These are phyloP conservation scores for Dothistroma septosporum DNA, from an alignment of 2,329 filamentous ascomycete species.

Conservation along the genomic window DNA sequence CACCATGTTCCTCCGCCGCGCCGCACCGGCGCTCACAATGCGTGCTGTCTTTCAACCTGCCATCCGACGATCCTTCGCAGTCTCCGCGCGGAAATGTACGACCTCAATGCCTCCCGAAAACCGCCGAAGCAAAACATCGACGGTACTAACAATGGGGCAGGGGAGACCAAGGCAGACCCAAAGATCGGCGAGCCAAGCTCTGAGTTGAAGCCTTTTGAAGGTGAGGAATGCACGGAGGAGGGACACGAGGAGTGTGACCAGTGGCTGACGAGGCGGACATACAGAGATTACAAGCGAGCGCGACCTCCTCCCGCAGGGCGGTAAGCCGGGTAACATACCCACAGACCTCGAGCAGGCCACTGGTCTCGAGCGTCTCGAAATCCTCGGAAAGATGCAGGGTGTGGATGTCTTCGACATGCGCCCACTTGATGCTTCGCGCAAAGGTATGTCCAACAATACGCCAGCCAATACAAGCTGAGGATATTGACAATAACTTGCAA, in stretches of 20 bases:
- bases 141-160: constrained; percentile 11
- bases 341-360: constrained; percentile 95
- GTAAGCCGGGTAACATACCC: constrained; percentile 74
- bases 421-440: constrained; percentile 84
- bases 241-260: not conserved
- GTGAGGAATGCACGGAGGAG: constrained; percentile 30
- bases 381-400: constrained; percentile 98
- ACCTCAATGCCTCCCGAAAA: constrained; percentile 16
- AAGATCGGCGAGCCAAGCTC: constrained; percentile 37
- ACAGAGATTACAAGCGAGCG: constrained; percentile 75
- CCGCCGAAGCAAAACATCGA: constrained; percentile 12
- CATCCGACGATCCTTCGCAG: constrained; percentile 45
- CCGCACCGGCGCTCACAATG: constrained; percentile 46
- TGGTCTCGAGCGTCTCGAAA: constrained; percentile 96
- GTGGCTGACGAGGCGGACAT: constrained; percentile 13
- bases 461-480: not conserved
- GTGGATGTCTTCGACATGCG: constrained; percentile 98
- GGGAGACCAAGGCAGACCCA: constrained; percentile 29
- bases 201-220: constrained; percentile 44
- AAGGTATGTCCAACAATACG: constrained; percentile 55
- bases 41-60: constrained; percentile 40
- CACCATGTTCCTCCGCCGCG: constrained; percentile 47
- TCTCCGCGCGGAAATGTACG: constrained; percentile 47
- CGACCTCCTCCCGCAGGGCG: constrained; percentile 85
- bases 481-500: constrained; percentile 6